phyloP scores from a whole-genome alignment of 2,329 filamentous ascomycete species.

The Aureobasidium sp. region DNA sequence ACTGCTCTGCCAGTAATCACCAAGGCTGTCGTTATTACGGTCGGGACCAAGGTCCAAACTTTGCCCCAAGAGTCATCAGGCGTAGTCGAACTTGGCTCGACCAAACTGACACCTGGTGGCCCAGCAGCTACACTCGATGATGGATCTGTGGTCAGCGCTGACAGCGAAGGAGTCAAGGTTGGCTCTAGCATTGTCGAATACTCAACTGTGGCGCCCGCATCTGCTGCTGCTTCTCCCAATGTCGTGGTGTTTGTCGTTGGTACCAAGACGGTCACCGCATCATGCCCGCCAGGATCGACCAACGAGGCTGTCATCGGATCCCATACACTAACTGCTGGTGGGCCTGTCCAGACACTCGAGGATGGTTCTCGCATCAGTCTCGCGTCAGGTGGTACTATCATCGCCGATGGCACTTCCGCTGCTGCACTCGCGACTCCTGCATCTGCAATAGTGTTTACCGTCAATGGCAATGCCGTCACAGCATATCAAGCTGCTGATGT shows the following conservation, averaged over 20 bases:
- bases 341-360: slow-evolving; percentile 14
- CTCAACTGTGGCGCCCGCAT: neutral
- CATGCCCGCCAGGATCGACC: neutral
- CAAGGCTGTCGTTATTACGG: neutral
- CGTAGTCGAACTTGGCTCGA: slow-evolving; percentile 14
- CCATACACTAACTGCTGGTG: slow-evolving; percentile 14
- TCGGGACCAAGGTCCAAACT: slow-evolving; percentile 9
- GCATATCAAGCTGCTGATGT: slow-evolving; percentile 6
- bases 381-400: slow-evolving; percentile 12
- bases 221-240: neutral
- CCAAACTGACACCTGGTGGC: slow-evolving; percentile 15
- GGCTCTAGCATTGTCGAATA: neutral
- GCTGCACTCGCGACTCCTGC: neutral
- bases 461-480: slow-evolving; percentile 14
- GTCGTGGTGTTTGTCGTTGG: slow-evolving; percentile 14
- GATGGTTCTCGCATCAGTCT: slow-evolving; percentile 16
- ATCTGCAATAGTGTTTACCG: slow-evolving; percentile 13
- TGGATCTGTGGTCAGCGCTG: slow-evolving; percentile 16
- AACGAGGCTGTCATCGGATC: slow-evolving; percentile 14
- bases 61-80: neutral
- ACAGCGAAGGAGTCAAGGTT: neutral
- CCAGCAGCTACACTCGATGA: slow-evolving; percentile 15
- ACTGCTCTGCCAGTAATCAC: neutral
- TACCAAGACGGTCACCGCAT: slow-evolving; percentile 14
- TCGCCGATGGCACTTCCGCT: neutral